Base-by-base conservation (phyloP, 2,329 filamentous ascomycete species). In the Phialophora expanda region DNA sequence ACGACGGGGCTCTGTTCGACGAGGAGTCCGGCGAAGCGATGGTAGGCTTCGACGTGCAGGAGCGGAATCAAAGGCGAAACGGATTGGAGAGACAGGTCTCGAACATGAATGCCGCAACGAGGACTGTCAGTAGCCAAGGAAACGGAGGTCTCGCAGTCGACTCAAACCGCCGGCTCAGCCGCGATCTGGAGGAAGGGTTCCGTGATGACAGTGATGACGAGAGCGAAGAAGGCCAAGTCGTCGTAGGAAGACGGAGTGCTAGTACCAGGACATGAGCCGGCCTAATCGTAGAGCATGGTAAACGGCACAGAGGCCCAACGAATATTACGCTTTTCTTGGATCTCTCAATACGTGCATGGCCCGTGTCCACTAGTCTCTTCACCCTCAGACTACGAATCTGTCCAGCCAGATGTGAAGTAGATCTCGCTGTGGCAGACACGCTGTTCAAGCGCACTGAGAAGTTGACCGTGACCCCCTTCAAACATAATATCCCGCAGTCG, bases 131-230 rank as follows among this genome's bases (percentile, higher is more conserved):
- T 38, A 59, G 62, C 9, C 34, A 51, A 48, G 12, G 64, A 46
- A 51, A 46, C n/a, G 2, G 38, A 6, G 12, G 24, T 24, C n/a
- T 30, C 6, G 17, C 22, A 26, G 38, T 54, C 11, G 67, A 87
- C 67, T 83, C 82, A 56, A 79, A 83, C 51, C 81, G 86, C 71
- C 83, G 92, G 68, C 74, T 96, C 67, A 94, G 91, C 76, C 83
- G 92, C 78, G 92, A 96, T 80, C 77, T 94, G 59, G 91, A 94
- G 76, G 85, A 89, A 73, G 89, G 89, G 0, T 92, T 92, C 74
- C 86, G 86, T 78, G 89, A 91, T 75, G 88, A 90, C 71, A 91
- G 89, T 74, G 87, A 89, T 63, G 87, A 89, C 44, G 86, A 88
- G 62, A 75, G 46, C 38, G 65, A 65, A 6, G 73, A 55, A 17